Conservation (phyloP, 2,329 filamentous ascomycete species). For the Sordariomycetes sp. region DNA sequence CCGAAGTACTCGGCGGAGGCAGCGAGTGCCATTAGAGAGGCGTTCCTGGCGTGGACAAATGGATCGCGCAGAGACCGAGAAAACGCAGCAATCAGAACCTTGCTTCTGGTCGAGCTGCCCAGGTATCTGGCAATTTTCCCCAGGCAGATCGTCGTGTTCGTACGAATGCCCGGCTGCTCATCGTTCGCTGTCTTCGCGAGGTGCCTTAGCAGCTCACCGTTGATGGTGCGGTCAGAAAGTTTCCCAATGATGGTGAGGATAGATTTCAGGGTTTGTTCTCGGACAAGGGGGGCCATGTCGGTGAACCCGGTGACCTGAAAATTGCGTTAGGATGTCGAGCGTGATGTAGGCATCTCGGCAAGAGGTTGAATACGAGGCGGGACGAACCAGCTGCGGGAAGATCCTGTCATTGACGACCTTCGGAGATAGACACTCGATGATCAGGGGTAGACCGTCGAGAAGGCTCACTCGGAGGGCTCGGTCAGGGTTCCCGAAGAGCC, state of each 20-base stretch:
- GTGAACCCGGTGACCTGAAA: slow-evolving; percentile 80
- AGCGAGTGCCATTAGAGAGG: slow-evolving; percentile 70
- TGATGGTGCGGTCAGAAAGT: slow-evolving; percentile 82
- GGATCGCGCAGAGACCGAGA: slow-evolving; percentile 80
- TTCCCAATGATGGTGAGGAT: slow-evolving; percentile 80
- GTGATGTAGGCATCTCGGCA: neutral
- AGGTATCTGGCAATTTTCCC: slow-evolving; percentile 92
- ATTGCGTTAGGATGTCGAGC: slow-evolving; percentile 12
- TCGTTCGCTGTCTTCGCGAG: slow-evolving; percentile 95
- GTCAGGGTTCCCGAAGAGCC: slow-evolving; percentile 83
- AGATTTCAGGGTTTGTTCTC: slow-evolving; percentile 93
- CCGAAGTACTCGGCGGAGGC: slow-evolving; percentile 78
- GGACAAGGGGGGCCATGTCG: slow-evolving; percentile 76
- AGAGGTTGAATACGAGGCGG: neutral
- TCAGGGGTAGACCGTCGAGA: slow-evolving; percentile 73
- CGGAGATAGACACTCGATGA: slow-evolving; percentile 82
- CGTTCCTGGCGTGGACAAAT: slow-evolving; percentile 88
- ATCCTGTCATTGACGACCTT: slow-evolving; percentile 93
- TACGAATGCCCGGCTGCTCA: slow-evolving; percentile 91
- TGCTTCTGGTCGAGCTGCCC: slow-evolving; percentile 63
- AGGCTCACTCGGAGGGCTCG: slow-evolving; percentile 83
- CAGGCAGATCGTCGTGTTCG: slow-evolving; percentile 94
- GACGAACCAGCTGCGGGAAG: slow-evolving; percentile 73
- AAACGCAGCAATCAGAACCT: slow-evolving; percentile 89
- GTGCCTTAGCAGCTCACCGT: slow-evolving; percentile 81